Base-by-base conservation (phyloP, 2,329 filamentous ascomycete genomes). In the Leptographium wingfieldii region DNA sequence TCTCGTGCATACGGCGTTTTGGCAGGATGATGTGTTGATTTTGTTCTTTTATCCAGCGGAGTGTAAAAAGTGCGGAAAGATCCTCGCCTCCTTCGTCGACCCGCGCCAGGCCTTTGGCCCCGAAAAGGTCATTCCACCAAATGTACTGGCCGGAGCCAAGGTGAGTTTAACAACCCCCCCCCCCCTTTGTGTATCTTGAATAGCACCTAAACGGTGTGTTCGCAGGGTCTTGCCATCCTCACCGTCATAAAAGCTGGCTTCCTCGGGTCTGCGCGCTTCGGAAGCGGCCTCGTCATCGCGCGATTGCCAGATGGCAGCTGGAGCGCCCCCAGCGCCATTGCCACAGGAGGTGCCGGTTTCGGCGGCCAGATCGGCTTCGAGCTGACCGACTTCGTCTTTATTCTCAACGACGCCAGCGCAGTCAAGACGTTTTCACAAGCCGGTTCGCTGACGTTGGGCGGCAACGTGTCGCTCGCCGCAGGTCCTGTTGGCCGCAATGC, bases 31-130 rank as follows among this genome's bases (percentile, higher is more conserved):
- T 31, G 9, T 46, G 33, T n/a, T 19, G 12, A 52, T 31, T 14
- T 14, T 66, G 46, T 65, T 61, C 51, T 4, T 56, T 49, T 51
- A 27, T 59, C 66, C 73, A 96, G 92, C 90, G 77, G 94, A 99
- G 77, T 97, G 94, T 77, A 94, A 88, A 74, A 99, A 99, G 76
- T 94, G 91, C 71, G 88, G 88, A 70, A 96, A 95, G 79, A 97
- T 97, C 69, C 82, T 99, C 67, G 83, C 88, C 54, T 95, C 92
- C 14, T 99, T 99, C 72, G 83, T 97, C 71, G 94, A 97, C 71
- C 94, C 94, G 25, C 83, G 86, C 70, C 92, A 97, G 77, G 77
- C 92, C 25, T 96, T 97, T 72, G 91, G 92, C 6, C 92, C 94
- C 60, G 94, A 97, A 74, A 97, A 97, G 74, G 86, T 99, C 71